phyloP scores from a whole-genome alignment of 495 filamentous ascomycete species.

The Podospora pseudopauciseta region DNA sequence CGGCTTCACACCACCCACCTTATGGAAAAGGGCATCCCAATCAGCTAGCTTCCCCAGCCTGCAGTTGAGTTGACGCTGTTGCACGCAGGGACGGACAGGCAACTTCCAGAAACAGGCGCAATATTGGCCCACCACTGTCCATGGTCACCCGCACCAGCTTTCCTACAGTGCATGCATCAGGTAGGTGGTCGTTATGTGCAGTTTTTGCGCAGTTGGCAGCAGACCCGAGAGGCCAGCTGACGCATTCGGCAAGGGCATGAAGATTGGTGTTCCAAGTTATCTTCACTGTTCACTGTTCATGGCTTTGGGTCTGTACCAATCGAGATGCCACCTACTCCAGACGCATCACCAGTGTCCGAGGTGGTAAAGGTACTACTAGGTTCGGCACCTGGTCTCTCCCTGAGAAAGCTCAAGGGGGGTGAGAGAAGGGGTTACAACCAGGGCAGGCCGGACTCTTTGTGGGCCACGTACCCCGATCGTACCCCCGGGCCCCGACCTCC shows the following conservation, averaged over 20 bases:
- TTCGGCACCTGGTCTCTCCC: conserved; percentile 8
- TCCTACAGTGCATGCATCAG: not conserved
- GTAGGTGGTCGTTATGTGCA: not conserved
- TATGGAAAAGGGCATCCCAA: not conserved
- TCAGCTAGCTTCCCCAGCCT: not conserved
- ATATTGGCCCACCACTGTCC: not conserved
- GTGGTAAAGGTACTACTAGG: not conserved
- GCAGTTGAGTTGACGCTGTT: not conserved
- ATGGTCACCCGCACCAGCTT: not conserved
- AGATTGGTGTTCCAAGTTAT: not conserved
- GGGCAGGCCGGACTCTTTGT: conserved; percentile 19
- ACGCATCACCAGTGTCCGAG: not conserved
- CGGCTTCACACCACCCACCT: not conserved
- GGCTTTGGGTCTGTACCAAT: conserved; percentile 1
- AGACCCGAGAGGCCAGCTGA: not conserved
- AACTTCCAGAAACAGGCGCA: not conserved
- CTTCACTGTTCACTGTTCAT: not conserved
- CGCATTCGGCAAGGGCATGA: conserved; percentile 16
- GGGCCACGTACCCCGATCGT: conserved; percentile 13
- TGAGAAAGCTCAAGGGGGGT: not conserved
- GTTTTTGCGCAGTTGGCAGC: not conserved
- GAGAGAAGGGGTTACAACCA: conserved; percentile 24
- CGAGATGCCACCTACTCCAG: not conserved
- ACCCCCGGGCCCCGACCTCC: not conserved
- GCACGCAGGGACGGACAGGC: not conserved